Percentiles rank a stretch among this genome's conserved stretches.
Conservation (phyloP, 192 early-diverging fungal genomes). For the Rhizoclosmatium globosum region DNA sequence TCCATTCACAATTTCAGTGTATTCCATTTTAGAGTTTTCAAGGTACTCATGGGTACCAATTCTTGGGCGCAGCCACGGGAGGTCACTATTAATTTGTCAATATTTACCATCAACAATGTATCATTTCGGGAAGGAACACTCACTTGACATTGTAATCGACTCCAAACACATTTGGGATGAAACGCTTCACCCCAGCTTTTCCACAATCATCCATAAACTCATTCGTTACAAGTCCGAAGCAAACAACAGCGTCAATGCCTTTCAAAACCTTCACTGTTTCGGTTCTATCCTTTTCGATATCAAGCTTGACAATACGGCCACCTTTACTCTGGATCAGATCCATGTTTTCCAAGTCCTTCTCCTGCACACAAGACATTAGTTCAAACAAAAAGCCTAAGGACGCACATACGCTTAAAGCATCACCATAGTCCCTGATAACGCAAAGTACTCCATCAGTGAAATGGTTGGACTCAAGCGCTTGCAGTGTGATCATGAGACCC, state of each 20-base stretch:
- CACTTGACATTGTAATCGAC: neutral
- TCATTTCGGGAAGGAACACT: neutral
- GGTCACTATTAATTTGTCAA: neutral
- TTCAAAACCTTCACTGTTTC: constrained; percentile 2
- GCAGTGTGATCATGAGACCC: neutral
- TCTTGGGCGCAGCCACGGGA: neutral
- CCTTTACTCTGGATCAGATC: neutral
- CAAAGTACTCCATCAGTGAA: neutral
- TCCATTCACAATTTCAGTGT: constrained; percentile 8
- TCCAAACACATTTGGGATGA: constrained; percentile 7
- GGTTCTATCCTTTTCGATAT: neutral
- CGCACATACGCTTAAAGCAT: neutral
- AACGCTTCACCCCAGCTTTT: constrained; percentile 4
- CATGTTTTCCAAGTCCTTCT: neutral
- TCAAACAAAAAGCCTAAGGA: neutral
- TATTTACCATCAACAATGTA: neutral
- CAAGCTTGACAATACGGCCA: neutral
- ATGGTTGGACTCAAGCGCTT: neutral
- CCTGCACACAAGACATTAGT: neutral
- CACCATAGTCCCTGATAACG: neutral
- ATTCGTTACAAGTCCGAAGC: neutral
- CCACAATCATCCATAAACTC: neutral
- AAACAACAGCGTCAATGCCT: neutral
- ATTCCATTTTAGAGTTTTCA: neutral
- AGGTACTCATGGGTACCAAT: neutral